These are phyloP conservation scores for Monascus purpureus DNA, from an alignment of 495 filamentous ascomycete genomes.

Conservation along the genomic window DNA sequence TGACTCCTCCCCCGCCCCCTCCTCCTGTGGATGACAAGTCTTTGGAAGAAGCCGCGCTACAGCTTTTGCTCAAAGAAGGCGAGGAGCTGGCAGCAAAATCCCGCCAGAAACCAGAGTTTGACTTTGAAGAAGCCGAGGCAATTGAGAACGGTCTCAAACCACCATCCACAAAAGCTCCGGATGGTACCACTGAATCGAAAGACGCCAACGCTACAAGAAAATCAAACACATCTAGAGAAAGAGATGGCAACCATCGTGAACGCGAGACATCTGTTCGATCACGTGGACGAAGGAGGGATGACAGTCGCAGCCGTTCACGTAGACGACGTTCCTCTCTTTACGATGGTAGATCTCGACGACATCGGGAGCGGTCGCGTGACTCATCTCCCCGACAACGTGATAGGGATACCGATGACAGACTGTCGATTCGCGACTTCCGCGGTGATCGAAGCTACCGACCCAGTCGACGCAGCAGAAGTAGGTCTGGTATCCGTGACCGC, in stretches of 20 bases:
- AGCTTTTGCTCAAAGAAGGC: conserved; percentile 43
- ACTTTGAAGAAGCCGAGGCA: conserved; percentile 38
- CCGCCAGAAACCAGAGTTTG: conserved; percentile 42
- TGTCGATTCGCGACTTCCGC: conserved; percentile 22
- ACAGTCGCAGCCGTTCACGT: conserved; percentile 20
- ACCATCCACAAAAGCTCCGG: conserved; percentile 13
- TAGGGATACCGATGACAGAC: conserved; percentile 16
- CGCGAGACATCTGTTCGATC: conserved; percentile 17
- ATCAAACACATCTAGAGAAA: conserved; percentile 15
- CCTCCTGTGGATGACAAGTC: conserved; percentile 40
- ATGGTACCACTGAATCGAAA: conserved; percentile 14
- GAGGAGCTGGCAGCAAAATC: conserved; percentile 47
- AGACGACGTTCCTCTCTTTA: conserved; percentile 18
- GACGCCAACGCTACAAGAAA: conserved; percentile 15
- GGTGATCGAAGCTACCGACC: conserved; percentile 23
- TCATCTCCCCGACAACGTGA: conserved; percentile 22
- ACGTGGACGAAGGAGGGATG: conserved; percentile 13
- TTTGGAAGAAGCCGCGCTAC: conserved; percentile 41
- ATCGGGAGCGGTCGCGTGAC: conserved; percentile 16
- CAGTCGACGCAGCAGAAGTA: conserved; percentile 23
- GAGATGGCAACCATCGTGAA: conserved; percentile 10
- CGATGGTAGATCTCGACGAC: conserved; percentile 19
- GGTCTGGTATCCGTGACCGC: conserved; percentile 15
- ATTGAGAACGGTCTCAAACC: conserved; percentile 32
- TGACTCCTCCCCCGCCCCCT: conserved; percentile 18